Evolutionary conservation across 495 filamentous ascomycete species (phyloP), one percentile per base, ranked within the genome.

Genomic region (Letharia lupina): DNA sequence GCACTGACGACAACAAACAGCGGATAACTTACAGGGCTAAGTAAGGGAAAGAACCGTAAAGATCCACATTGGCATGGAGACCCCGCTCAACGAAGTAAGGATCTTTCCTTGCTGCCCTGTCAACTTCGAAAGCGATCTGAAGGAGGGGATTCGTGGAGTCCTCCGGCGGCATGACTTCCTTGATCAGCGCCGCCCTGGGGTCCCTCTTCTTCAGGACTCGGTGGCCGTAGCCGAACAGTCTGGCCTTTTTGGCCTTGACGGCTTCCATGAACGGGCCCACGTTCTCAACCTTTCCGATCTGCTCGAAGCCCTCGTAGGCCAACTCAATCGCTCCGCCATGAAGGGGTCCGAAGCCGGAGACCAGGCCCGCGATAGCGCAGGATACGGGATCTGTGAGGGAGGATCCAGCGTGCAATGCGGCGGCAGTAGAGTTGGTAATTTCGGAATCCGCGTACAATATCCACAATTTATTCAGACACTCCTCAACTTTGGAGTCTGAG

Each of bases 181-280:
- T 66, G 57, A 82, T 77, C 54, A 75, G 73, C 28, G 69, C 71
- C 31, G 72, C 71, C 4, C 82, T 76, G 18, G 82, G 82, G 65
- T 84, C 82, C 1, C 72, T 73, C 12, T 73, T 76, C 61, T 76
- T 76, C 68, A 84, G 83, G 37, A 83, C 75, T 5, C 82, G 79
- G 68, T 85, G 82, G 23, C 82, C 82, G 70, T 81, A 83, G 18
- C 82, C 82, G 56, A 79, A 83, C 10, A 84, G 69, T n/a, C 82
- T 77, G 28, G 71, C 66, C 61, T 82, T 75, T 42, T 77, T 76
- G 11, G 67, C 64, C 66, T 82, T 83, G 39, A 84, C 81, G 11
- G 71, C 69, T 47, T 75, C 72, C 35, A 84, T 75, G 58, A 78
- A 71, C 1, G 62, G 40, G 0, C 76, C 79, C 3, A 83, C 77